phyloP scores from a whole-genome alignment of 805 yeast genomes.

The Candida chauliodis region DNA sequence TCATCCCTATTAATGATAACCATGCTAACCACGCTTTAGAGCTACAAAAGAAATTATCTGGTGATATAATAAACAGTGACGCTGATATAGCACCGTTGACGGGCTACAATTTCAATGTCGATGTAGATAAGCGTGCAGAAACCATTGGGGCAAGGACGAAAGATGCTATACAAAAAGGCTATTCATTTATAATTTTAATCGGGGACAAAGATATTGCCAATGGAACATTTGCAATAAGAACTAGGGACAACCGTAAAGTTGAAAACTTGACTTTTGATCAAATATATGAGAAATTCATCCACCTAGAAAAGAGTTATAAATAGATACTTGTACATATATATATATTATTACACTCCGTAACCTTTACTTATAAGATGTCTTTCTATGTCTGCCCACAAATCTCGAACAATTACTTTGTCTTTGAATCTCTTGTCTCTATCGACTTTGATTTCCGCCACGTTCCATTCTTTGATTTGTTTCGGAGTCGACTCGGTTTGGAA shows the following conservation, averaged over 20 bases:
- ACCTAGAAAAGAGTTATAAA: conserved; percentile 50
- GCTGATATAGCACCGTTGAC: conserved; percentile 50
- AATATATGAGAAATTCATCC: conserved; percentile 49
- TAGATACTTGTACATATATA: conserved; percentile 12
- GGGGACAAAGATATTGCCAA: conserved; percentile 78
- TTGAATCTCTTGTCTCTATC: conserved; percentile 83
- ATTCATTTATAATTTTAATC: conserved; percentile 74
- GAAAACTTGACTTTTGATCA: conserved; percentile 46
- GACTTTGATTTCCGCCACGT: conserved; percentile 70
- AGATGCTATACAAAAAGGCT: conserved; percentile 71
- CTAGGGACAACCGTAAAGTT: conserved; percentile 47
- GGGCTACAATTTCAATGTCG: conserved; percentile 64
- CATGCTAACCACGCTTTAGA: conserved; percentile 55
- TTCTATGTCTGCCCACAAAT: conserved; percentile 83
- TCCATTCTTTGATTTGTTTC: conserved; percentile 76
- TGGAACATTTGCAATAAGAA: conserved; percentile 61
- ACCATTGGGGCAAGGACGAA: conserved; percentile 79
- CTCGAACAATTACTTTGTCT: conserved; percentile 82
- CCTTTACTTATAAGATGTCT: conserved; percentile 69
- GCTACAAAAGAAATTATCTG: conserved; percentile 43
- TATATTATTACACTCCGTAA: conserved; percentile 23
- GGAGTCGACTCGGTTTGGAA: conserved; percentile 82
- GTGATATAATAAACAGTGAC: conserved; percentile 33
- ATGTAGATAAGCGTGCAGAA: conserved; percentile 69
- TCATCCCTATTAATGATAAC: conserved; percentile 72